A percentile compares a stretch with the other conserved stretches of the same genome.
These are phyloP conservation scores for Myxozyma sirexii DNA, from an alignment of 805 yeast genomes.

Conservation along the genomic window DNA sequence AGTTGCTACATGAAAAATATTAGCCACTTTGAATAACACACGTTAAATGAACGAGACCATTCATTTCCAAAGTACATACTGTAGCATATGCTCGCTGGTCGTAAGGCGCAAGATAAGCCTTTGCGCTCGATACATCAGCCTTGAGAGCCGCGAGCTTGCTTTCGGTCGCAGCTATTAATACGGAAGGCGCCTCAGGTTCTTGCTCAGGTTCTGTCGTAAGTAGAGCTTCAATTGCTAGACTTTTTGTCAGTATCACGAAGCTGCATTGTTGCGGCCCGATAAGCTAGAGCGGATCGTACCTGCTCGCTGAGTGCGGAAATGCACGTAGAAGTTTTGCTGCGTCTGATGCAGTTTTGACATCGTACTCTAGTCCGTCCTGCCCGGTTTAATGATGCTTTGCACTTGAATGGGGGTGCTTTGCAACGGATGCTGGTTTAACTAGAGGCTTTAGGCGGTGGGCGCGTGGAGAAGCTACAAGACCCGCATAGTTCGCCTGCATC, in stretches of 20 bases:
- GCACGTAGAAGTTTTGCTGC: constrained; percentile 29
- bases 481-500: too few relatives aligned
- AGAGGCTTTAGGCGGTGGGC: neutral
- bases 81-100: constrained; percentile 30
- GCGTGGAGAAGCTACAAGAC: too few relatives aligned
- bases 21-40: neutral
- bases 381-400: neutral
- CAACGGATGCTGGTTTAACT: too few relatives aligned
- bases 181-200: neutral
- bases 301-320: constrained; percentile 15
- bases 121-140: constrained; percentile 16
- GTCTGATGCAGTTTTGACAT: constrained; percentile 33
- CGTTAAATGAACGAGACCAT: neutral
- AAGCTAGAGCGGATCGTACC: neutral
- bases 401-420: too few relatives aligned
- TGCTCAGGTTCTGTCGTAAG: constrained; percentile 1
- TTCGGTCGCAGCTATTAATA: neutral
- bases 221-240: constrained; percentile 12
- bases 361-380: too few relatives aligned
- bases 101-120: constrained; percentile 24
- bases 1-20: constrained; percentile 17
- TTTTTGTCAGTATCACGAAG: too few relatives aligned
- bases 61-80: constrained; percentile 1
- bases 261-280: neutral
- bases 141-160: neutral